These are phyloP conservation scores for Ogataea nakhonphanomensis DNA, from an alignment of 805 yeast species.

Conservation along the genomic window DNA sequence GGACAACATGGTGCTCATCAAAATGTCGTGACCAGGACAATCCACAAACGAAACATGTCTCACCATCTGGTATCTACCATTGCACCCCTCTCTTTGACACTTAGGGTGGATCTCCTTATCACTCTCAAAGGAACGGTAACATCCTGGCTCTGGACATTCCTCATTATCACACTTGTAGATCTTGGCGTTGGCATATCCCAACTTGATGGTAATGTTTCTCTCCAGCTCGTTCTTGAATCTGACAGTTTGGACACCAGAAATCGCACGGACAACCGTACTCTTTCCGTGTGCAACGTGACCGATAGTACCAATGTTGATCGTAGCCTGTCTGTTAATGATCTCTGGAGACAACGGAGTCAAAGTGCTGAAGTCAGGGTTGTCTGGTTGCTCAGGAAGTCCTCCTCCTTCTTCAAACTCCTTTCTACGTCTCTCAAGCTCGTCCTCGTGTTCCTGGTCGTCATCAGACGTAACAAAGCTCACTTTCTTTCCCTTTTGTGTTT, in stretches of 20 bases:
- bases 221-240: conserved; percentile 98
- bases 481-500: conserved; percentile 52
- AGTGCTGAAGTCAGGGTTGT: conserved; percentile 73
- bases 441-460: conserved; percentile 47
- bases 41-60: conserved; percentile 99
- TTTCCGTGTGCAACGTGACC: conserved; percentile 99
- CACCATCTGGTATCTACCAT: conserved; percentile 82
- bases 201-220: conserved; percentile 96
- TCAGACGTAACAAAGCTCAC: conserved; percentile 80
- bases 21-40: conserved; percentile 99
- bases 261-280: conserved; percentile 96
- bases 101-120: conserved; percentile 94
- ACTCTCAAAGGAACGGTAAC: conserved; percentile 91
- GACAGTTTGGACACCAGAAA: conserved; percentile 98
- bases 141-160: conserved; percentile 87
- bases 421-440: conserved; percentile 70
- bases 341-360: conserved; percentile 91
- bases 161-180: conserved; percentile 89
- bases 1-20: conserved; percentile 99
- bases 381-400: conserved; percentile 96
- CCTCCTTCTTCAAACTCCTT: conserved; percentile 97
- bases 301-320: conserved; percentile 97
- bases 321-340: conserved; percentile 97
- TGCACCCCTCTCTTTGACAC: conserved; percentile 83
- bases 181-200: conserved; percentile 98